Evolutionary conservation across 2,329 filamentous ascomycete species (phyloP), one percentile per base, ranked within the genome.

Genomic region (Stachybotrys chartarum): DNA sequence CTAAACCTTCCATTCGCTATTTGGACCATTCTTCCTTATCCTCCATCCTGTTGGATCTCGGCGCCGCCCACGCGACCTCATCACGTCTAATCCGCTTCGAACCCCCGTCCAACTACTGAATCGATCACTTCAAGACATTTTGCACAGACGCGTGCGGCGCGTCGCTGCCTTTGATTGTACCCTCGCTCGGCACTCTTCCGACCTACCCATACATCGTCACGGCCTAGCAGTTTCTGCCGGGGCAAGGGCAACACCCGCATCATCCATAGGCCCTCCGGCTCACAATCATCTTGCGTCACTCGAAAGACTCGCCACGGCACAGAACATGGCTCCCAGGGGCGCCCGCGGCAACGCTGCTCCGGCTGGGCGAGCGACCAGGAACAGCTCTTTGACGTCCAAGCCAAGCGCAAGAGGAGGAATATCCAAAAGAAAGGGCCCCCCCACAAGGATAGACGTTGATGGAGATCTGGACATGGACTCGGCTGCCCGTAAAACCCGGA

Each of bases 391-490:
- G 51, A 65, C 65, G 56, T 56, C 70, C 12, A 71, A 66, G 55
- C 56, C 67, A 10, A 67, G 61, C 55, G 62, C 67, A n/a, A 72
- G 77, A 61, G 76, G 76, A 42, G 81, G 81, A 32, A 77, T 84
- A 54, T 69, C 72, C 18, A 84, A 83, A 66, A 77, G 77, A 51
- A 76, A 65, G 52, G 63, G 75, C 45, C 66, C 64, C 11, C 67
- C 67, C 46, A 61, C 64, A 4, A 75, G 72, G 58, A 65, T 75
- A 51, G 82, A 84, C 61, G 71, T 74, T 54, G 82, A 84, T 71
- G 82, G 82, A 35, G 82, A 85, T 61, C 72, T 85, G n/a, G 75
- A 81, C 35, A 85, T 85, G 82, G 78, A 78, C 59, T 69, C 67
- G 51, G 60, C 67, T 18, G 65, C 64, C 50, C 65, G 69, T 59